phyloP scores from a whole-genome alignment of 1,284 basidiomycete genomes.

The Baeospora myosura region DNA sequence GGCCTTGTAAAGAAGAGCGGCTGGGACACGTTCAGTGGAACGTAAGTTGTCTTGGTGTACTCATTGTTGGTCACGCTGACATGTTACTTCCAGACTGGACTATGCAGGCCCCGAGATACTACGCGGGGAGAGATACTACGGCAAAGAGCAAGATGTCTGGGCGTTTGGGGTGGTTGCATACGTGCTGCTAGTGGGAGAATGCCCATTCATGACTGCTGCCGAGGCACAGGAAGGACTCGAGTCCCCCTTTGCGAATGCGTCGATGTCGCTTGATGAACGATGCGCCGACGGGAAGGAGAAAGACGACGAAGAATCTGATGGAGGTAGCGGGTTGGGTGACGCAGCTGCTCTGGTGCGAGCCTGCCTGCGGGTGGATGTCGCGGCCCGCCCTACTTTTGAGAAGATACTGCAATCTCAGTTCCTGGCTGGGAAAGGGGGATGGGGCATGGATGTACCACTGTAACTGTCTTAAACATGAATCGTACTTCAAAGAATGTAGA shows the following conservation, averaged over 20 bases:
- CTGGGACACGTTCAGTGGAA: conserved; percentile 95
- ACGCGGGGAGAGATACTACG: conserved; percentile 88
- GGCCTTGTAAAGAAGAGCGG: conserved; percentile 77
- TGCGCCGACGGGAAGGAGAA: conserved; percentile 63
- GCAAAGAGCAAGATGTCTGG: conserved; percentile 98
- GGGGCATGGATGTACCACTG: too few species aligned
- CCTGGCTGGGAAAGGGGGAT: conserved; percentile 62
- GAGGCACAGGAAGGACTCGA: conserved; percentile 76
- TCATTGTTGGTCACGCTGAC: conserved; percentile 7
- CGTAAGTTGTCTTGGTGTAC: conserved; percentile 45
- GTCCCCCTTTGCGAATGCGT: conserved; percentile 67
- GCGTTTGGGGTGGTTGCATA: conserved; percentile 97
- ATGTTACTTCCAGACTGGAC: conserved; percentile 56
- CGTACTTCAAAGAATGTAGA: too few species aligned
- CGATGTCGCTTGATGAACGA: conserved; percentile 69
- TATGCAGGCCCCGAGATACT: conserved; percentile 97
- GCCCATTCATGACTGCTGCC: conserved; percentile 82
- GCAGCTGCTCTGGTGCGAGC: conserved; percentile 74
- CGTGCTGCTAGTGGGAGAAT: conserved; percentile 92
- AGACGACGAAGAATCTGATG: conserved; percentile 69
- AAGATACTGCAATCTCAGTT: conserved; percentile 73
- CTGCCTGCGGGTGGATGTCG: conserved; percentile 71
- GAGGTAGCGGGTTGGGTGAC: conserved; percentile 75
- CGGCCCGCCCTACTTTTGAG: conserved; percentile 75
- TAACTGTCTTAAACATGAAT: too few species aligned